A percentile compares a stretch with the other conserved stretches of the same genome.
These are phyloP conservation scores for Metrosideros polymorpha DNA, from an alignment of 441 rosid species.

Conservation along the genomic window DNA sequence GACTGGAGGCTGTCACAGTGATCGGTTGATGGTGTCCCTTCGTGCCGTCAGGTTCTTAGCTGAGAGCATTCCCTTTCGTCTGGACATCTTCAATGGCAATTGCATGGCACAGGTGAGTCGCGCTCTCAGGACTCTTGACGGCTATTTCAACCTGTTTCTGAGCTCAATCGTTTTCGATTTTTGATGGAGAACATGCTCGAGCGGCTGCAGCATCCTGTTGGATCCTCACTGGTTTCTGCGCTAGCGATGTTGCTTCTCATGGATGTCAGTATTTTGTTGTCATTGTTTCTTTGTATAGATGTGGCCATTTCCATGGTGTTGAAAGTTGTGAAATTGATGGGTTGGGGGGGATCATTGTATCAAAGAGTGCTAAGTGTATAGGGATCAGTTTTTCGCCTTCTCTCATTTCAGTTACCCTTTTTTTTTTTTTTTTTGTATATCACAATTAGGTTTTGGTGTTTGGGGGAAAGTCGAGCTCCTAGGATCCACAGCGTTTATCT, in stretches of 20 bases:
- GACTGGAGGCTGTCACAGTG: neutral
- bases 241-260: neutral
- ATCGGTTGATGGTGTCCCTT: neutral
- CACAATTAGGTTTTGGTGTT: neutral
- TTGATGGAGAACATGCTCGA: neutral
- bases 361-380: neutral
- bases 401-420: neutral
- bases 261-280: neutral
- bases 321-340: neutral
- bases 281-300: neutral
- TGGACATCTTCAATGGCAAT: neutral
- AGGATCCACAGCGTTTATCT: neutral
- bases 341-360: neutral
- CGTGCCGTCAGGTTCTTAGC: neutral
- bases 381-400: neutral
- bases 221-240: neutral
- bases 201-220: neutral
- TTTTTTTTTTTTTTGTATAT: neutral
- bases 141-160: neutral
- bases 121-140: neutral
- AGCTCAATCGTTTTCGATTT: neutral
- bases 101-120: neutral
- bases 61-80: neutral
- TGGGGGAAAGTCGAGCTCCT: neutral
- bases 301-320: neutral